phyloP scores from a whole-genome alignment of 2,329 filamentous ascomycete species.

The Tolypocladium tropicale region DNA sequence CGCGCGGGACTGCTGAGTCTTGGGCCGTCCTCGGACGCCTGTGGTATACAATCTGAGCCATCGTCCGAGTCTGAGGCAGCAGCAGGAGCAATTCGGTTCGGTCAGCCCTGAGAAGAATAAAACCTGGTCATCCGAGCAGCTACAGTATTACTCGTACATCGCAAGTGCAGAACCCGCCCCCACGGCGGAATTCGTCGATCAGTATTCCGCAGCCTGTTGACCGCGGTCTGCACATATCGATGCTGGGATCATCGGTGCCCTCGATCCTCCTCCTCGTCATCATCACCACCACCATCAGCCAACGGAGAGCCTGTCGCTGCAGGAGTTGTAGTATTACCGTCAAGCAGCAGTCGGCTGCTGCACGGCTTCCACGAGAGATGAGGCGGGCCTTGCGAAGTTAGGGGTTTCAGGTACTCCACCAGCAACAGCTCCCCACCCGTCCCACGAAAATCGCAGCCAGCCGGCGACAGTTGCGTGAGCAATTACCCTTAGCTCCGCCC shows the following conservation, averaged over 20 bases:
- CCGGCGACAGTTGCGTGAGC: neutral
- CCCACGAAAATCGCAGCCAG: neutral
- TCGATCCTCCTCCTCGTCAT: too few species aligned
- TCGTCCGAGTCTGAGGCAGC: neutral
- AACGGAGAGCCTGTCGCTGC: neutral
- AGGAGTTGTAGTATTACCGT: neutral
- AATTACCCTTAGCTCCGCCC: neutral
- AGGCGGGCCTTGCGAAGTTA: neutral
- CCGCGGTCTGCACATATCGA: neutral
- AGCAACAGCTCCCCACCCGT: neutral
- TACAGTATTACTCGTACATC: too few species aligned
- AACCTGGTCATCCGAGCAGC: neutral
- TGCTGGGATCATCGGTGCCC: neutral
- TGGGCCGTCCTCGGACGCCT: neutral
- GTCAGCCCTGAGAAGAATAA: neutral
- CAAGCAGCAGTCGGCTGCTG: neutral
- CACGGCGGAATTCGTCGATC: neutral
- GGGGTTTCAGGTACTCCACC: slow-evolving; percentile 1
- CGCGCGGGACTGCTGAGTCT: neutral
- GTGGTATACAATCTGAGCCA: neutral
- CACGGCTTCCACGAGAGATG: neutral
- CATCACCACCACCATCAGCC: neutral
- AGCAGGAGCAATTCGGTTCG: neutral
- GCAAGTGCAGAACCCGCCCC: neutral
- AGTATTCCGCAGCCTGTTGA: neutral